Base-by-base conservation (phyloP, 345 rosid genomes). In the Eucalyptus cloeziana region DNA sequence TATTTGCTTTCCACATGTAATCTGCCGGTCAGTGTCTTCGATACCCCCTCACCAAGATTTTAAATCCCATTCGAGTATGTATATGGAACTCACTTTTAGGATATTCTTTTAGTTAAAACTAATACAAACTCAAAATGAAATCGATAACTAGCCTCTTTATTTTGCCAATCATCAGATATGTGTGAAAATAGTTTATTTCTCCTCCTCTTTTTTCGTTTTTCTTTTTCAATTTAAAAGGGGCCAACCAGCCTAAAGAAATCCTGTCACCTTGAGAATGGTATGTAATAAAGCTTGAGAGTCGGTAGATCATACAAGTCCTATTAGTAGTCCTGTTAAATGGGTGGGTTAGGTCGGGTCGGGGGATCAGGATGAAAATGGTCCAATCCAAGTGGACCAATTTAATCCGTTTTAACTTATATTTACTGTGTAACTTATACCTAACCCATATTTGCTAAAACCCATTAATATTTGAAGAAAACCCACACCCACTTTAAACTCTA, bases 341-440 rank as follows among this genome's bases (percentile, higher is more conserved):
- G 10, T 19, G 24, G 9, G 24, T 52, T 4, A 5, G 58, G 10
- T 52, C 4, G 24, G 24, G 24, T 49, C 3, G 17, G 7, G 19
- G 58, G 25, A 52, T 52, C 0, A 5, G 0, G 25, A 52, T 52
- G 1, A 52, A 52, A 52, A 52, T 19, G 0, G 10, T 52, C 0
- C 0, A 0, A 52, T 0, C 5, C 0, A 8, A 7, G 2, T 21
- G 3, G 56, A 52, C 0, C 10, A 0, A 52, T 52, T 21, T 52
- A 52, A 52, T 52, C 24, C 0, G 0, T 52, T 21, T 52, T 52
- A 52, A 52, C 10, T 5, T 52, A 52, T 52, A 52, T 52, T 52
- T 2, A 52, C n/a, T n/a, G 10, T 52, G 25, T 52, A 52, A 52
- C 58, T 19, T 0, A 21, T 56, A 56, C 30, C 13, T 22, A 10